Conservation (phyloP, 768 basidiomycete species). For the Lactarius vividus region DNA sequence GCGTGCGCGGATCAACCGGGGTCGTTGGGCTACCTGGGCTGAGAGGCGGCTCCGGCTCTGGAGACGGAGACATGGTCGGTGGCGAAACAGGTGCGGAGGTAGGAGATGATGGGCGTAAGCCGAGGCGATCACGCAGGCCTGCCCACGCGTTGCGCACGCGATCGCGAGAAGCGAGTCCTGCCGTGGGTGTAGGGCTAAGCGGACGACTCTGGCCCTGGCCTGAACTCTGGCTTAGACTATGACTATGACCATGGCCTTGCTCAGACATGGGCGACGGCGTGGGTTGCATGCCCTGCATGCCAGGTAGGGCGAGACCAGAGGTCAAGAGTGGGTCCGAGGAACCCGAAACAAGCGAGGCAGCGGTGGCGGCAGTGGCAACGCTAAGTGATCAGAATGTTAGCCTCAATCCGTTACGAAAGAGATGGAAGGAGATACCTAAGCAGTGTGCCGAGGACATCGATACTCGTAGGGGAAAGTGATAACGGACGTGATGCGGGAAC, state of each 20-base stretch:
- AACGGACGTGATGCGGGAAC: slow-evolving; percentile 22
- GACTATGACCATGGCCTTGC: slow-evolving; percentile 1
- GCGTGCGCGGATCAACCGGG: slow-evolving; percentile 49
- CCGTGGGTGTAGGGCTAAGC: slow-evolving; percentile 43
- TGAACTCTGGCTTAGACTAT: neutral
- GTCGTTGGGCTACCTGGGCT: slow-evolving; percentile 10
- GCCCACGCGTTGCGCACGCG: slow-evolving; percentile 67
- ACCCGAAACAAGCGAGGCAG: slow-evolving; percentile 77
- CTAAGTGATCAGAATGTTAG: slow-evolving; percentile 37
- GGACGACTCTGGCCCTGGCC: slow-evolving; percentile 32
- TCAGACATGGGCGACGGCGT: neutral
- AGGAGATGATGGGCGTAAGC: slow-evolving; percentile 35
- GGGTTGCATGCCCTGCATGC: slow-evolving; percentile 21
- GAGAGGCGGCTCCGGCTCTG: slow-evolving; percentile 11
- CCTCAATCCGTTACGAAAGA: slow-evolving; percentile 1
- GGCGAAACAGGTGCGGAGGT: neutral
- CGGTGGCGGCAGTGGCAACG: slow-evolving; percentile 90
- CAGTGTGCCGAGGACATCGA: slow-evolving; percentile 80
- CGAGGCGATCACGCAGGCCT: slow-evolving; percentile 64
- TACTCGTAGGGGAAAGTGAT: slow-evolving; percentile 64
- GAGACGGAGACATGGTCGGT: neutral
- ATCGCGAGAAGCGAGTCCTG: slow-evolving; percentile 35
- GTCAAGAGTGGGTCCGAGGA: slow-evolving; percentile 63
- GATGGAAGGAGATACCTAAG: slow-evolving; percentile 53
- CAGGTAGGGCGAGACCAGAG: slow-evolving; percentile 48